Evolutionary conservation across 257 asterid genomes (phyloP).

Genomic region (Capsicum baccatum): DNA sequence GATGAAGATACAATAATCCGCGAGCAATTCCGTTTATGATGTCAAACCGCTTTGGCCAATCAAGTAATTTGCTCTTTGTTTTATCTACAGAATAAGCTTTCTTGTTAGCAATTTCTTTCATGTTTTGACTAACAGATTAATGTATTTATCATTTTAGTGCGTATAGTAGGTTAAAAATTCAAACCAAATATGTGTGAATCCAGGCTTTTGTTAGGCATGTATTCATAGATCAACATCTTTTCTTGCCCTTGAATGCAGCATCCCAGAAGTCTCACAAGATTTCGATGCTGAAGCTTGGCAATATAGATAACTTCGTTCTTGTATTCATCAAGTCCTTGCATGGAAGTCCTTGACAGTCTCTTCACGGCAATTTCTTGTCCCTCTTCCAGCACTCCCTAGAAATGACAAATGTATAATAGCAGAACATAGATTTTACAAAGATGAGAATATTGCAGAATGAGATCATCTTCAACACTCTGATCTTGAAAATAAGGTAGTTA

Average conservation of each 20-base stretch:
- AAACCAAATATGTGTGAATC: conserved; percentile 25
- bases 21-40: conserved; percentile 47
- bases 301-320: conserved; percentile 44
- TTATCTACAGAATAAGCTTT: conserved; percentile 32
- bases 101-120: background rate
- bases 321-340: conserved; percentile 31
- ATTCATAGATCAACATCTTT: conserved; percentile 22
- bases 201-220: conserved; percentile 20
- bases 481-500: background rate
- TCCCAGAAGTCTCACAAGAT: conserved; percentile 22
- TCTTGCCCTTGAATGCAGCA: conserved; percentile 27
- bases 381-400: conserved; percentile 39
- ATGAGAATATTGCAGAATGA: background rate
- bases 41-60: conserved; percentile 39
- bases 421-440: background rate
- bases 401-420: background rate
- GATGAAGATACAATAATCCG: conserved; percentile 47
- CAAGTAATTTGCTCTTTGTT: conserved; percentile 31
- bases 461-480: background rate
- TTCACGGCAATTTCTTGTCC: conserved; percentile 49
- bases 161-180: background rate
- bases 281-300: conserved; percentile 41
- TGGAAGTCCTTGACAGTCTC: conserved; percentile 45
- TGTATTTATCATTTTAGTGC: background rate
- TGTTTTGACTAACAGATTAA: background rate